These are phyloP conservation scores for Phytophthora multivora DNA, from an alignment of 352 stramenopile genomes.

Conservation along the genomic window DNA sequence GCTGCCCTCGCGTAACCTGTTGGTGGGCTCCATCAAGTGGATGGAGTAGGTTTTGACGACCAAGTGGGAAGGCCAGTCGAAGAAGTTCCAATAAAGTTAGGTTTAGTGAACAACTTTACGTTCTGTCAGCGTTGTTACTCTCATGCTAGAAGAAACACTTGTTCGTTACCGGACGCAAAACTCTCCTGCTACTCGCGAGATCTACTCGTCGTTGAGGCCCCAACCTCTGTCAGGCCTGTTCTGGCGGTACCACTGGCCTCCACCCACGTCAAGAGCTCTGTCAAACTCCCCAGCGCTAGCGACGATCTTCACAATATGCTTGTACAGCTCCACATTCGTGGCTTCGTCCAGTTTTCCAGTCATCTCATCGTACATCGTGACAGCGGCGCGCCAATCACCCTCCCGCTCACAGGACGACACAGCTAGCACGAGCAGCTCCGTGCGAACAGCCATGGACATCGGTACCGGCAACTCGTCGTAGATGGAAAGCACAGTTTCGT, in stretches of 20 bases:
- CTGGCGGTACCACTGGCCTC: constrained; percentile 85
- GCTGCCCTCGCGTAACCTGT: constrained; percentile 76
- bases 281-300: constrained; percentile 85
- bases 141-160: neutral
- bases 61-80: neutral
- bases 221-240: constrained; percentile 78
- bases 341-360: constrained; percentile 53
- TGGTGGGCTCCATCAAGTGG: constrained; percentile 87
- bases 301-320: constrained; percentile 83
- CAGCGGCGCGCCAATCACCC: constrained; percentile 74
- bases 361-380: constrained; percentile 81
- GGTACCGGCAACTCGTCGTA: constrained; percentile 51
- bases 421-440: constrained; percentile 49
- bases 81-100: constrained; percentile 25
- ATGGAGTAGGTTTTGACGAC: constrained; percentile 59
- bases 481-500: constrained; percentile 64
- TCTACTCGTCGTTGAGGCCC: constrained; percentile 27
- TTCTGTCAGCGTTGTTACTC: constrained; percentile 1
- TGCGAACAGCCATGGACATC: constrained; percentile 61
- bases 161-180: neutral
- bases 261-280: constrained; percentile 81
- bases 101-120: constrained; percentile 18
- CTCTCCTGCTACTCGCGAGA: neutral
- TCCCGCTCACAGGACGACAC: constrained; percentile 67
- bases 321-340: constrained; percentile 80